Evolutionary conservation across 805 yeast species (phyloP), one percentile per base, ranked within the genome.

Genomic region (Barnettozyma siamensis): DNA sequence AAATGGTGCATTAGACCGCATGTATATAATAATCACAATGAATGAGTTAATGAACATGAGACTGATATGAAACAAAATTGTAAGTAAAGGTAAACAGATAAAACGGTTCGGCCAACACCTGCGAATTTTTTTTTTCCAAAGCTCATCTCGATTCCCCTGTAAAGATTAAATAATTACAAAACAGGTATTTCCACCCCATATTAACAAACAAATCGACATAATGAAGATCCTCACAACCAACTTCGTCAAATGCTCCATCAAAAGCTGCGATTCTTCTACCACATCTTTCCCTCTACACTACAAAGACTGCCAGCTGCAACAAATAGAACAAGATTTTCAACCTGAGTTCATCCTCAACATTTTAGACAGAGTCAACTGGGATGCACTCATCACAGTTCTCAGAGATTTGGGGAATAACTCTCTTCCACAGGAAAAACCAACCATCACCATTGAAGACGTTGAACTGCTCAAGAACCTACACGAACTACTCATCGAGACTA

Each of bases 191-290:
- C 4, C 26, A 20, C 10, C 8, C 15, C 2, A 7, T 29, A 7
- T 28, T 28, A 11, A 11, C 26, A 23, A 7, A n/a, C n/a, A n/a
- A n/a, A n/a, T 1, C 13, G n/a, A 7, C 23, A 29, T 15, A 29
- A 91, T 91, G 99, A 91, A 93, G 66, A 79, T 91, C 55, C 68
- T 93, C 21, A 91, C 99, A n/a, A 86, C 97, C 11, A 93, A 93
- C 64, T 93, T 93, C 64, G 95, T 93, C 47, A 88, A 83, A 60
- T 93, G 99, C 64, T 88, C 98, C 0, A 84, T 88, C 46, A 81
- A 83, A 56, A 55, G 79, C 2, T 93, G 99, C 58, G 88, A 82
- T 34, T 66, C 78, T 12, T 74, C 91, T 6, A 74, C 76, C 12
- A 76, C 78, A 6, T 78, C 94, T 16, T 93, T 88, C 59, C 99